phyloP scores from a whole-genome alignment of 768 basidiomycete species.

The Gymnopilus junonius region DNA sequence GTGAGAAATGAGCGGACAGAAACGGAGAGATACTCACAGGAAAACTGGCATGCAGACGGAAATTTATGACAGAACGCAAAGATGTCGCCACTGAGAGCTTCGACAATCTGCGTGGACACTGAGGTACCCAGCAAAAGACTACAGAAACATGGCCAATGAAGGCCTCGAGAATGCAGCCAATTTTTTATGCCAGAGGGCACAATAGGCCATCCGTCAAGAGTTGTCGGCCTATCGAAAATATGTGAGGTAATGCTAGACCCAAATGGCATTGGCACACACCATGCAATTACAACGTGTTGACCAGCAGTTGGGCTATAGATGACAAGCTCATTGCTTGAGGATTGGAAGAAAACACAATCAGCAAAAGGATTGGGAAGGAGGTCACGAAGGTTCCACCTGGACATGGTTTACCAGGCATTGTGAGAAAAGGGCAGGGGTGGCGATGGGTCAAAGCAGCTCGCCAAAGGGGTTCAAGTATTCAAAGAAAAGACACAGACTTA shows the following conservation, averaged over 20 bases:
- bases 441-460: not conserved
- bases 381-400: not conserved
- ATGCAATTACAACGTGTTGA: constrained; percentile 8
- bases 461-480: too few relatives aligned
- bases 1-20: not conserved
- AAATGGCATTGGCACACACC: not conserved
- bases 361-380: not conserved
- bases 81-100: not conserved
- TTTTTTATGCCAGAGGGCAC: not conserved
- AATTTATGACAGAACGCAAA: constrained; percentile 7
- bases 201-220: not conserved
- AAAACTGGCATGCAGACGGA: constrained; percentile 10
- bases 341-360: not conserved
- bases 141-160: constrained; percentile 12
- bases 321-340: constrained; percentile 6
- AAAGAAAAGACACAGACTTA: too few relatives aligned
- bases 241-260: not conserved
- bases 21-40: not conserved
- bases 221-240: not conserved
- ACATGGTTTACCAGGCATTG: not conserved
- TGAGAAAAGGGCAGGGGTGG: not conserved
- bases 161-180: constrained; percentile 9
- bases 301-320: constrained; percentile 3
- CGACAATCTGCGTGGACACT: constrained; percentile 1
- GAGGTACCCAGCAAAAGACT: not conserved